These are phyloP conservation scores for Tardiomyces depauwii DNA, from an alignment of 1,139 yeast genomes.

Conservation along the genomic window DNA sequence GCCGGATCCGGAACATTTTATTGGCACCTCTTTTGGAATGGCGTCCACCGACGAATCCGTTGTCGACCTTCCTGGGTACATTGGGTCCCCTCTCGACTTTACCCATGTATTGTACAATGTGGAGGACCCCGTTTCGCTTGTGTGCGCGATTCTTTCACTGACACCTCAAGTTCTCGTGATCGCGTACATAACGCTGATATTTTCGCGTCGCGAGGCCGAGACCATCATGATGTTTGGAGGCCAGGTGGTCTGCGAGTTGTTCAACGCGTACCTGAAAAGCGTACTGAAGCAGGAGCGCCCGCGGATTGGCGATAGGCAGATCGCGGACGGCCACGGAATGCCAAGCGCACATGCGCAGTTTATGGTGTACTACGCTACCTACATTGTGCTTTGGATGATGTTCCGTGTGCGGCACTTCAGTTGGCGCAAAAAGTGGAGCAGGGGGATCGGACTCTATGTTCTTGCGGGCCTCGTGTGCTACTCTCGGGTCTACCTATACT, in stretches of 20 bases:
- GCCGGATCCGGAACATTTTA: no score
- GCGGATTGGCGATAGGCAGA: slow-evolving; percentile 12
- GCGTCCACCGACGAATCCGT: neutral
- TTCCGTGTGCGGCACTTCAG: slow-evolving; percentile 31
- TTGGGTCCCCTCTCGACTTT: slow-evolving; percentile 14
- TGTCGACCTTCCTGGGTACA: slow-evolving; percentile 3
- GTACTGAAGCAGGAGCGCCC: slow-evolving; percentile 70
- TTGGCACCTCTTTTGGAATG: no score
- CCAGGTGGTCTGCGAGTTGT: slow-evolving; percentile 65
- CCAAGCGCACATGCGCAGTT: slow-evolving; percentile 96
- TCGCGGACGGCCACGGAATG: slow-evolving; percentile 71
- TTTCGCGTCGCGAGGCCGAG: slow-evolving; percentile 74
- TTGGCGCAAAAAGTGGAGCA: slow-evolving; percentile 17
- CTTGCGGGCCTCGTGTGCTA: slow-evolving; percentile 45
- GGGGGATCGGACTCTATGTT: slow-evolving; percentile 13
- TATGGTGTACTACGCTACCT: slow-evolving; percentile 75
- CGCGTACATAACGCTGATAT: slow-evolving; percentile 74
- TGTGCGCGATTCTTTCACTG: slow-evolving; percentile 63
- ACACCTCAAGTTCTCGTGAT: slow-evolving; percentile 75
- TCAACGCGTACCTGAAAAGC: slow-evolving; percentile 59
- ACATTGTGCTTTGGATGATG: slow-evolving; percentile 41
- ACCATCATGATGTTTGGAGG: slow-evolving; percentile 79
- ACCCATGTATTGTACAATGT: slow-evolving; percentile 78
- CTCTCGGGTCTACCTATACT: slow-evolving; percentile 68
- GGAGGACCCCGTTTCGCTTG: slow-evolving; percentile 45